Base-by-base conservation (phyloP, 176 grass and related monocot species). In the Aegilops umbellulata region DNA sequence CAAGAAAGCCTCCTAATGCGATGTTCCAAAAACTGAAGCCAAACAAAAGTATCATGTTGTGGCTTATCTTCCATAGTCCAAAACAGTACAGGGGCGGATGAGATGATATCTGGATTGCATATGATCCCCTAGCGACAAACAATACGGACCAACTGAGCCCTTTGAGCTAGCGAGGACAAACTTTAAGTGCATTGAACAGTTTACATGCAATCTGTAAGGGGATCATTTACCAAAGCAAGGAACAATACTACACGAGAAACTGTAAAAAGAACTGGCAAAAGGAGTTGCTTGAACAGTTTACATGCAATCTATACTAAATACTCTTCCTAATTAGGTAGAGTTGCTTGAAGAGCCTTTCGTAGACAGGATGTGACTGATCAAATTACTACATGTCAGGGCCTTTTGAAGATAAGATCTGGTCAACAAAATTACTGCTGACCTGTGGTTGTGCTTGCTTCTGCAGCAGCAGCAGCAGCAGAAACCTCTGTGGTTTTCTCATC, bases 341-440 rank as follows among this genome's bases (percentile, higher is more conserved):
- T 75, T 83, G 89, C 80, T 62, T 79, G 46, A 84, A 60, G 34
- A 74, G 65, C 74, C 67, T 90, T 90, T 84, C 44, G 16, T 34
- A 83, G 89, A 75, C 49, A 87, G 47, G 34, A 53, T 58, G 11
- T 80, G 32, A 74, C 74, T 60, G 47, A 83, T 86, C 73, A 79
- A 69, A 86, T 64, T 79, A 85, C 73, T 85, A 77, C 74, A 86
- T 71, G 57, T 55, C 79, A 80, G 82, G 62, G 66, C 67, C 80
- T 87, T 80, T 87, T 80, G 67, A 25, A 76, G 66, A 75, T 29
- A 87, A 83, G 20, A 47, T 84, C 60, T 87, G 34, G 14, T 78
- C 83, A 7, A 65, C 30, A 85, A 82, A 79, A 85, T 78, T 87
- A 78, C 82, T 89, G 90, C 93, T 76, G 32, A 95, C 93, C 93